Percentiles rank a stretch among this genome's conserved stretches.
Conservation (phyloP, 768 basidiomycete genomes). For the Suillus hirtellus region DNA sequence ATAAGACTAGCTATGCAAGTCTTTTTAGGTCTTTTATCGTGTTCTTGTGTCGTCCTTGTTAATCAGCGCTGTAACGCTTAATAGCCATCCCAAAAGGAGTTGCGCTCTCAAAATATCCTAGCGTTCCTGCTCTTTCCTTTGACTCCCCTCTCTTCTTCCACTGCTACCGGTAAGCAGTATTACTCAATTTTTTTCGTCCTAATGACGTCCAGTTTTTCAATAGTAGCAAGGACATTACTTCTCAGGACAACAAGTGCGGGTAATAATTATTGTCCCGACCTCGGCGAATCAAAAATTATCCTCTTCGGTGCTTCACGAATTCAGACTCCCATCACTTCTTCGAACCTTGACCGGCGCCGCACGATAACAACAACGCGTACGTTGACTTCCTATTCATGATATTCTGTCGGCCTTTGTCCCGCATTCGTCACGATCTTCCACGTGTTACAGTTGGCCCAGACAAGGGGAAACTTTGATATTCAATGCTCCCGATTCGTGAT, state of each 20-base stretch:
- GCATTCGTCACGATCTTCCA: neutral
- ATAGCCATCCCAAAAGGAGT: slow-evolving; percentile 4
- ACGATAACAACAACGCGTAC: neutral
- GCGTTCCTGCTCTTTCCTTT: neutral
- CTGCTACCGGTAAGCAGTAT: neutral
- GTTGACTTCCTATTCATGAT: neutral
- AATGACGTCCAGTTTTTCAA: neutral
- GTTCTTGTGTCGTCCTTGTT: neutral
- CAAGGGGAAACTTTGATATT: neutral
- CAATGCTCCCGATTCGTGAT: neutral
- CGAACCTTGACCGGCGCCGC: neutral
- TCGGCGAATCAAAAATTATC: slow-evolving; percentile 1
- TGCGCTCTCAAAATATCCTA: slow-evolving; percentile 4
- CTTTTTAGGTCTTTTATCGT: neutral
- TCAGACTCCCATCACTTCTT: neutral
- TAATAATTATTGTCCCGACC: neutral
- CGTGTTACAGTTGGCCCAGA: neutral
- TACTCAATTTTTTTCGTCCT: too few species aligned
- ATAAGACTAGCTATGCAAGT: neutral
- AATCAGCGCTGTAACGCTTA: neutral
- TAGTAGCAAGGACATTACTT: neutral
- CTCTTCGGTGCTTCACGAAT: neutral
- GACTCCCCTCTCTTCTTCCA: neutral
- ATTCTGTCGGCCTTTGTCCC: neutral
- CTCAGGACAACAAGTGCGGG: neutral